Conservation (phyloP, 768 basidiomycete species). For the Psilocybe azurescens region DNA sequence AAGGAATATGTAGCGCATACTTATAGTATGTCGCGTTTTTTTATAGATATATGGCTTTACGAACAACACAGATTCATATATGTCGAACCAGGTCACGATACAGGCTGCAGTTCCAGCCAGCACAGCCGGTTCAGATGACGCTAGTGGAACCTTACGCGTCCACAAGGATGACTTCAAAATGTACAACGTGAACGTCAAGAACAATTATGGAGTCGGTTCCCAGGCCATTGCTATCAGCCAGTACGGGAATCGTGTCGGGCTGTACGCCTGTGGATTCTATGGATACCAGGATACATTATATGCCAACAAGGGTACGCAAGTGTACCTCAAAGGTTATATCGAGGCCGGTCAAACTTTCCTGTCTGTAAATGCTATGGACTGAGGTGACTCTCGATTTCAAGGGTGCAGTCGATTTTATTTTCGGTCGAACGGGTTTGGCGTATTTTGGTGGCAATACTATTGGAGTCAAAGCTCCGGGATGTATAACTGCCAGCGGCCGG, state of each 20-base stretch:
- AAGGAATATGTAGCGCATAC: neutral
- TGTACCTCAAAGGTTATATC: slow-evolving; percentile 51
- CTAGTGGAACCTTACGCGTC: slow-evolving; percentile 51
- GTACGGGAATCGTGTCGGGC: slow-evolving; percentile 48
- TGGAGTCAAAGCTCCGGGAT: slow-evolving; percentile 47
- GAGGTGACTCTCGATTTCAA: slow-evolving; percentile 16
- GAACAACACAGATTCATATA: slow-evolving; percentile 40
- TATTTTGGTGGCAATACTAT: slow-evolving; percentile 58
- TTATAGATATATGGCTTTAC: slow-evolving; percentile 50
- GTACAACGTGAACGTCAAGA: slow-evolving; percentile 57
- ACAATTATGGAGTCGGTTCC: slow-evolving; percentile 46
- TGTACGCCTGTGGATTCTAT: slow-evolving; percentile 51
- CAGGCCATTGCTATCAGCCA: slow-evolving; percentile 57
- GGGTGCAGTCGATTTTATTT: slow-evolving; percentile 58
- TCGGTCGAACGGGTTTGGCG: slow-evolving; percentile 46
- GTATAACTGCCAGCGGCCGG: slow-evolving; percentile 55
- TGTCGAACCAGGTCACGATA: slow-evolving; percentile 43
- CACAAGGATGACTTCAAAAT: slow-evolving; percentile 52
- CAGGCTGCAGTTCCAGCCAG: slow-evolving; percentile 39
- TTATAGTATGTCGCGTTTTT: neutral
- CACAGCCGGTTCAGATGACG: slow-evolving; percentile 49
- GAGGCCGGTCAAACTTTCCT: slow-evolving; percentile 34
- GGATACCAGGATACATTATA: slow-evolving; percentile 55
- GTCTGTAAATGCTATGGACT: neutral
- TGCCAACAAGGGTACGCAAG: slow-evolving; percentile 52